Percentiles rank a stretch among this genome's conserved stretches.
Conservation (phyloP, 768 basidiomycete genomes). For the Chalciporus piperatus region DNA sequence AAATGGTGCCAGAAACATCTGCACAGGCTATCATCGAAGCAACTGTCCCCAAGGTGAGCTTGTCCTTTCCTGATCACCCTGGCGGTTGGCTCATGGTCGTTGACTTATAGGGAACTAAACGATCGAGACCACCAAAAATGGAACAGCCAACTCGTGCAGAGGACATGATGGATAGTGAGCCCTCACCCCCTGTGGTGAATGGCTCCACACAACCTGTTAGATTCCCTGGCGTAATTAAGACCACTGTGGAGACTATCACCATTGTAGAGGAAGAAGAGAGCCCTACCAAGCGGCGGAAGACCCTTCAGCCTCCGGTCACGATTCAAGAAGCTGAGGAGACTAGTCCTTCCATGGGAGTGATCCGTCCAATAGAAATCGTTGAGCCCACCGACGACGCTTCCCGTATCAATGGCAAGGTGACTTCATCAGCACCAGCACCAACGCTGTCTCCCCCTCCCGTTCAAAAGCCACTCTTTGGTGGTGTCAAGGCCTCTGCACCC, state of each 20-base stretch:
- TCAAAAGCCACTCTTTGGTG: conserved; percentile 21
- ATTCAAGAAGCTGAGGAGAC: conserved; percentile 35
- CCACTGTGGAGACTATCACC: conserved; percentile 35
- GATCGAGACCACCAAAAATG: conserved; percentile 61
- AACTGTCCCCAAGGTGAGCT: conserved; percentile 65
- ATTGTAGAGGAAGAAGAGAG: conserved; percentile 39
- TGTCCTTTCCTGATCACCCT: neutral
- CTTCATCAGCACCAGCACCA: neutral
- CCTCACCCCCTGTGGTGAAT: conserved; percentile 13
- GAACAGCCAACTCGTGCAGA: conserved; percentile 32
- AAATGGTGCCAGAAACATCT: conserved; percentile 36
- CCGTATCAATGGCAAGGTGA: conserved; percentile 16
- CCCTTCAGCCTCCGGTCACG: conserved; percentile 3
- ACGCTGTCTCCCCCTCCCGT: conserved; percentile 21
- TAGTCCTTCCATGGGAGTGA: conserved; percentile 18
- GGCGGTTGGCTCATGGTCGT: conserved; percentile 6
- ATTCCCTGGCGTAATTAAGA: neutral
- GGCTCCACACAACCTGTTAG: conserved; percentile 9
- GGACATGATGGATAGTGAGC: conserved; percentile 7
- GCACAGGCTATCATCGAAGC: conserved; percentile 75
- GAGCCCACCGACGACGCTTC: conserved; percentile 34
- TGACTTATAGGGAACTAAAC: conserved; percentile 63
- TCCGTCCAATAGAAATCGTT: conserved; percentile 38
- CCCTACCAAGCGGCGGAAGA: conserved; percentile 48
- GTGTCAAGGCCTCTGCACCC: conserved; percentile 54